Conservation (phyloP, 1,284 basidiomycete species). For the Ceratobasidium sp. region DNA sequence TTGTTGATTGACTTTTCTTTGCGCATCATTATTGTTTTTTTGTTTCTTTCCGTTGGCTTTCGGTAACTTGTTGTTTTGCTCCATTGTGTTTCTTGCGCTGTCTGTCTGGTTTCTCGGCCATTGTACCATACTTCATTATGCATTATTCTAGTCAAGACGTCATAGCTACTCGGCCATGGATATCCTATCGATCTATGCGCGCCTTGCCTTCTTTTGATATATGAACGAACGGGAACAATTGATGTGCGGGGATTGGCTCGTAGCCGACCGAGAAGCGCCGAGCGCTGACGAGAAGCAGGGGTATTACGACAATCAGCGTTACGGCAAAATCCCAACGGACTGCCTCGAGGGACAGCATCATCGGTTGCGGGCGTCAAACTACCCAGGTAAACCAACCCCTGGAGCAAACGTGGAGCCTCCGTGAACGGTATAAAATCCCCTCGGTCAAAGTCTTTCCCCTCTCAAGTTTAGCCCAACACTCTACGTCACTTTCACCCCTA, state of each 20-base stretch:
- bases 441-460: not conserved
- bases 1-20: conserved; percentile 3
- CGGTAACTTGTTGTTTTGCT: conserved; percentile 5
- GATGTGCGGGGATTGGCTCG: not conserved
- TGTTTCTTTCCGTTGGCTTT: conserved; percentile 19
- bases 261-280: conserved; percentile 1
- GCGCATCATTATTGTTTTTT: not conserved
- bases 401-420: conserved; percentile 4
- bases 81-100: conserved; percentile 7
- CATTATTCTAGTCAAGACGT: conserved; percentile 17
- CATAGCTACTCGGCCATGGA: too few relatives aligned
- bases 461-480: not conserved
- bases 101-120: not conserved
- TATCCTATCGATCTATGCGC: too few relatives aligned
- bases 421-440: not conserved
- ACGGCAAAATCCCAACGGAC: not conserved
- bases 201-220: not conserved
- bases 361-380: not conserved
- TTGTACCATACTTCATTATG: conserved; percentile 41
- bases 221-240: not conserved
- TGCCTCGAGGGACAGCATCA: not conserved
- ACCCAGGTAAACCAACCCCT: not conserved
- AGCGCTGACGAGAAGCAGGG: conserved; percentile 11
- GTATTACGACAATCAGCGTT: not conserved
- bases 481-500: not conserved